Conservation (phyloP, 2,329 filamentous ascomycete genomes). For the Hortaea werneckii region DNA sequence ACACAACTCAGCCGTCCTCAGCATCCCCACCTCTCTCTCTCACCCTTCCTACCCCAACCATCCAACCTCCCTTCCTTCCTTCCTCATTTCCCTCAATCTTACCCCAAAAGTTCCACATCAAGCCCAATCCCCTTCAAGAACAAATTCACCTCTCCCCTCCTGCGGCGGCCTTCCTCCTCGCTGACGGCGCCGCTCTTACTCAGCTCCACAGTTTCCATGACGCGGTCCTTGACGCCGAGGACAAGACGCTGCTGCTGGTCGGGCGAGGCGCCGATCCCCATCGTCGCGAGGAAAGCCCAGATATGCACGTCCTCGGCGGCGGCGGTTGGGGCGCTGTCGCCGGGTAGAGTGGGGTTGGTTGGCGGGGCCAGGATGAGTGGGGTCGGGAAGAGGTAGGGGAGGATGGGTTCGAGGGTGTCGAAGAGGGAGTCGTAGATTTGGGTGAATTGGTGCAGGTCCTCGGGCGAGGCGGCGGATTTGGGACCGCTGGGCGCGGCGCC, state of each 20-base stretch:
- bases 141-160: conserved; percentile 85
- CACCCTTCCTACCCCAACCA: no score
- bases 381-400: conserved; percentile 81
- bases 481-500: conserved; percentile 44
- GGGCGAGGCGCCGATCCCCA: conserved; percentile 84
- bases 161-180: conserved; percentile 69
- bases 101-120: conserved; percentile 72
- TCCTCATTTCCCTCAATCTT: conserved; percentile 10
- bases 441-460: conserved; percentile 74
- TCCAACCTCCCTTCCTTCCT: no score
- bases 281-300: conserved; percentile 93
- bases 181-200: conserved; percentile 68
- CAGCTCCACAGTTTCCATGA: conserved; percentile 86
- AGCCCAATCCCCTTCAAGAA: conserved; percentile 99
- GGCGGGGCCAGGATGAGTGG: no score
- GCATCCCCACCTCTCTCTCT: no score
- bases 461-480: neutral
- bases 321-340: conserved; percentile 58
- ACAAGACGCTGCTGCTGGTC: conserved; percentile 94
- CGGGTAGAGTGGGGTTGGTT: no score
- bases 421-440: conserved; percentile 78
- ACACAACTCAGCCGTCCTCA: no score
- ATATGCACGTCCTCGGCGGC: conserved; percentile 76
- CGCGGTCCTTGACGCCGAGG: conserved; percentile 90
- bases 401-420: conserved; percentile 70